Base-by-base conservation (phyloP, 768 basidiomycete genomes). In the Candolleomyces eurysporus region DNA sequence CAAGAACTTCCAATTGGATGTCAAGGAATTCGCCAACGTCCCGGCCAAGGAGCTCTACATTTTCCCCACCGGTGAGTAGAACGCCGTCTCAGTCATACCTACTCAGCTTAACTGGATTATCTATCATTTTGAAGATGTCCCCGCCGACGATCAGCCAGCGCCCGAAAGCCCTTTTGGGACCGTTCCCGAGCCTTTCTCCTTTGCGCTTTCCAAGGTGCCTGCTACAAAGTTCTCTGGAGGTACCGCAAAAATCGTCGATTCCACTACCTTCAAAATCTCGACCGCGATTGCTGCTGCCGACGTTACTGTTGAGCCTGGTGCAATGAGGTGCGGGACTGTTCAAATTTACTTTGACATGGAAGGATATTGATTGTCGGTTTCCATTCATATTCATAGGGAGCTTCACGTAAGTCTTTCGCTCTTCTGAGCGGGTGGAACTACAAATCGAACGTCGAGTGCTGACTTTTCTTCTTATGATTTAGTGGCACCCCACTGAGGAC, bases 401-500 rank as follows among this genome's bases (percentile, higher is more conserved):
- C 76, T 86, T 61, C 85, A 87, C 70, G 83, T 83, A 69, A 65
- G 79, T 19, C 39, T 19, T 32, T 52, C 22, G 52, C 31, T n/a
- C 19, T 26, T 36, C 5, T 36, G 36, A 36, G 36, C 26, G 26
- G 26, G 17, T 11, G 21, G 13, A 22, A 16, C 9, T 49, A 17
- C 1, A 13, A 21, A 40, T 4, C 17, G 53, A 16, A 43, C 43
- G 36, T 59, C 67, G 2, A 55, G 13, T 32, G n/a, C 26, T 43
- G 11, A 46, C 40, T 13, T 13, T 40, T 46, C 4, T 13, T 19
- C 11, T 22, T 42, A 9, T 62, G 40, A 59, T 14, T 7, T 60
- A 87, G 87, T 89, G 88, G 88, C 88, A 89, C 64, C 88, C 88
- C 7, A 84, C 83, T 11, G 76, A 85, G 65, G 84, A 87, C 61